Conservation (phyloP, 1,284 basidiomycete genomes). For the Boletellus deceptivus region DNA sequence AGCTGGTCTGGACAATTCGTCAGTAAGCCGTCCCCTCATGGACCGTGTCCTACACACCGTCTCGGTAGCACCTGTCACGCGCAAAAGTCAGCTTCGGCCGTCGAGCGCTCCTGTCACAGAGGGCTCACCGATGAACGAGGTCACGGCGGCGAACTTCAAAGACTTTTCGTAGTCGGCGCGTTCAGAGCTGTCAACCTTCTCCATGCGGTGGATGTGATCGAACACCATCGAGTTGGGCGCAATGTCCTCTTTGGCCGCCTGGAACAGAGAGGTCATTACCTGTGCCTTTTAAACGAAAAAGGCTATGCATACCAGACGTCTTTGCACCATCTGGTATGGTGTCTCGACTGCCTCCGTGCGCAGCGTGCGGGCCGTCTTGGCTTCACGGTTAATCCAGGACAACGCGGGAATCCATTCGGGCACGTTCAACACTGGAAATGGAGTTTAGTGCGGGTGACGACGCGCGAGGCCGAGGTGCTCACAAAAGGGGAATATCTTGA, state of each 20-base stretch:
- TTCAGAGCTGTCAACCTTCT: not conserved
- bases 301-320: slow-evolving; percentile 5
- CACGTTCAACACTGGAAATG: slow-evolving; percentile 14
- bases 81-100: not conserved
- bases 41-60: not conserved
- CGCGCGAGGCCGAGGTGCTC: not conserved
- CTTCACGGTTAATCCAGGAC: slow-evolving; percentile 9
- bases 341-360: slow-evolving; percentile 5
- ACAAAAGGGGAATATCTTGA: slow-evolving; percentile 1
- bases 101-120: not conserved
- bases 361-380: slow-evolving; percentile 1
- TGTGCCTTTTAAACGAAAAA: too few relatives aligned
- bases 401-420: slow-evolving; percentile 25
- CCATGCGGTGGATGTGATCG: not conserved
- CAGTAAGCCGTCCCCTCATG: not conserved
- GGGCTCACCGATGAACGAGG: not conserved
- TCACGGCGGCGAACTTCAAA: not conserved
- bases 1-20: slow-evolving; percentile 5
- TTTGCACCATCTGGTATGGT: slow-evolving; percentile 10
- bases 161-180: not conserved
- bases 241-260: not conserved
- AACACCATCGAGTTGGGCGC: not conserved
- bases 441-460: not conserved
- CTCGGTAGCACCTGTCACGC: not conserved
- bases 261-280: not conserved